These are phyloP conservation scores for Aegle marmelos DNA, from an alignment of 345 rosid species.

Conservation along the genomic window DNA sequence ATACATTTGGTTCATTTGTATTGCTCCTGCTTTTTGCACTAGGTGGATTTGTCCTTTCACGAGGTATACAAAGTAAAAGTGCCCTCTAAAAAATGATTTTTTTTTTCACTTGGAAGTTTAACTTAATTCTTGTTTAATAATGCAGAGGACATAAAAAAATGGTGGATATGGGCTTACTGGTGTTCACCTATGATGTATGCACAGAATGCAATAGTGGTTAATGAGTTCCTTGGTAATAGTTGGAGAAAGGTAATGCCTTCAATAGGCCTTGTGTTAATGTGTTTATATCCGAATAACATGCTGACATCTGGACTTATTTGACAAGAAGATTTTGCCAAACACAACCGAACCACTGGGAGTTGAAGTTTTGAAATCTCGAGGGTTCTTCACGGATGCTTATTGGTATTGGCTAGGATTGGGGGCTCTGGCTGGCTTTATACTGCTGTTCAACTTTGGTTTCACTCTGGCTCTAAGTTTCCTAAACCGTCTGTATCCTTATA, in stretches of 20 bases:
- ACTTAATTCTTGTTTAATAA: no score
- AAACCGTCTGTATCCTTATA: not conserved
- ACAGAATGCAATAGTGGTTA: not conserved
- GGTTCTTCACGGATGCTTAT: not conserved
- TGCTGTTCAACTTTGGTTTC: not conserved
- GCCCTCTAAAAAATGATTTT: not conserved
- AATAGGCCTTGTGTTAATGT: not conserved
- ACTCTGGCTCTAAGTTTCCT: not conserved
- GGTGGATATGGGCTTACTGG: not conserved
- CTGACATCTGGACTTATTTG: not conserved
- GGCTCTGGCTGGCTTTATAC: not conserved
- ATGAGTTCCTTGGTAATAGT: not conserved
- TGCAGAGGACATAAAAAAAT: not conserved
- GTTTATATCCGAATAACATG: not conserved
- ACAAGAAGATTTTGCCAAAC: not conserved
- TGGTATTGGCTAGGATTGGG: not conserved
- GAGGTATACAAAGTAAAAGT: not conserved
- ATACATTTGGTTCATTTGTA: not conserved
- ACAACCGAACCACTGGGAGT: not conserved
- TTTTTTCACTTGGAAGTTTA: not conserved
- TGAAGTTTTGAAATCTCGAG: not conserved
- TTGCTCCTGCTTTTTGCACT: not conserved
- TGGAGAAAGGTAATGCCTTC: not conserved
- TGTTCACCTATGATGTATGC: not conserved
- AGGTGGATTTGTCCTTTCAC: not conserved